Conservation (phyloP, 768 basidiomycete species). For the Cubamyces lactineus region DNA sequence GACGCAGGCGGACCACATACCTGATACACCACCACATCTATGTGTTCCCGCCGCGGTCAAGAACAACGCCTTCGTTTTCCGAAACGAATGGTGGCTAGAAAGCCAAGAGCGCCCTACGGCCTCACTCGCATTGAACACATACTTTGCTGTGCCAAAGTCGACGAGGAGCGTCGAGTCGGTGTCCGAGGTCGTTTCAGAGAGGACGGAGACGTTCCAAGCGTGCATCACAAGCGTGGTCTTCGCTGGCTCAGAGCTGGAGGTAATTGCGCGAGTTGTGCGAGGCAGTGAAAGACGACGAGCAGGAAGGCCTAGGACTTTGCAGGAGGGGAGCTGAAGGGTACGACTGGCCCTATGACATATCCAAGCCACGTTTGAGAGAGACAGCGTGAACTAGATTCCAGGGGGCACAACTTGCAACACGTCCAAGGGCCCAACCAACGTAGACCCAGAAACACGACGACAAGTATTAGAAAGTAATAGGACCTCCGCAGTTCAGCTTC, state of each 20-base stretch:
- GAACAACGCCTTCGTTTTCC: conserved; percentile 71
- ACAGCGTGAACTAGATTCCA: not conserved
- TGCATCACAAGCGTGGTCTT: conserved; percentile 1
- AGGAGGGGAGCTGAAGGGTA: not conserved
- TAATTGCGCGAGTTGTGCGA: not conserved
- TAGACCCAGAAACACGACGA: not conserved
- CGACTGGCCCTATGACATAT: conserved; percentile 15
- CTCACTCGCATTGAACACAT: conserved; percentile 88
- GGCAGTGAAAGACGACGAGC: not conserved
- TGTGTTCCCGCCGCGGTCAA: conserved; percentile 66
- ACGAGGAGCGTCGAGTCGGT: conserved; percentile 80
- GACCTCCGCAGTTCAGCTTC: too few species aligned
- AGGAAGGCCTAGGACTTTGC: not conserved
- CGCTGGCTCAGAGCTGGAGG: too few species aligned
- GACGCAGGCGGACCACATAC: conserved; percentile 44
- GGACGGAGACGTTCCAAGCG: conserved; percentile 62
- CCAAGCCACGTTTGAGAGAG: conserved; percentile 15
- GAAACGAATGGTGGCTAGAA: conserved; percentile 68
- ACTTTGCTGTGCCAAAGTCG: conserved; percentile 77
- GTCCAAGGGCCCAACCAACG: not conserved
- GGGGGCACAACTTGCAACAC: not conserved
- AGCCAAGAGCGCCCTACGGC: conserved; percentile 74
- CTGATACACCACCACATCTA: conserved; percentile 71
- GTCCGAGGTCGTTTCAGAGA: conserved; percentile 67
- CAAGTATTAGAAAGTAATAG: not conserved